phyloP scores from a whole-genome alignment of 192 early-diverging fungal species.

The Kappamyces sp. region DNA sequence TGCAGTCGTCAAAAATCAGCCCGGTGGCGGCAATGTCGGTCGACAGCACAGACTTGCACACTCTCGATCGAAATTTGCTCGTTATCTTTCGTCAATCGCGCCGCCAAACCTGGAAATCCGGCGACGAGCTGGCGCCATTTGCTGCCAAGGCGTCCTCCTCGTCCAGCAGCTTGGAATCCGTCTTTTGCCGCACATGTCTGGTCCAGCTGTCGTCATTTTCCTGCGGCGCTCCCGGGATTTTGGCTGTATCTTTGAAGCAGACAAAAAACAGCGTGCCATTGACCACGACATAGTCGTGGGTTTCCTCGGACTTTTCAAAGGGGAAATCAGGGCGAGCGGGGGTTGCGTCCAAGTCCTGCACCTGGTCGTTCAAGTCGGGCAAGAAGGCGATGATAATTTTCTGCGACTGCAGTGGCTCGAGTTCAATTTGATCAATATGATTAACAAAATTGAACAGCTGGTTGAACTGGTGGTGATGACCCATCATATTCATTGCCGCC shows the following conservation, averaged over 20 bases:
- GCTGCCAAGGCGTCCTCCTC: conserved; percentile 9
- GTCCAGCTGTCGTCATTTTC: not conserved
- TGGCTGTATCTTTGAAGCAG: conserved; percentile 45
- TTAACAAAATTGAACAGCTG: conserved; percentile 93
- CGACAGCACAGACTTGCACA: conserved; percentile 85
- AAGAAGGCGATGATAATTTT: conserved; percentile 77
- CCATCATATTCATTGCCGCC: conserved; percentile 30
- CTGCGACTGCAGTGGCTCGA: conserved; percentile 60
- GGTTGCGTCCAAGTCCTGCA: conserved; percentile 25
- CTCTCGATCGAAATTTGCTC: conserved; percentile 73
- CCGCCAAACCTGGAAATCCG: conserved; percentile 9
- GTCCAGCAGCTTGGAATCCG: conserved; percentile 4
- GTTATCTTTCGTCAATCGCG: conserved; percentile 32
- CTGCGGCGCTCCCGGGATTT: not conserved
- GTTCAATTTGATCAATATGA: conserved; percentile 61
- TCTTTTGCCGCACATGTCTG: not conserved
- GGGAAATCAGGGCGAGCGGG: conserved; percentile 21
- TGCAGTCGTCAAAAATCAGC: conserved; percentile 90
- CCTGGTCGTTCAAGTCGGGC: conserved; percentile 46
- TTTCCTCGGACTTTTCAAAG: conserved; percentile 48
- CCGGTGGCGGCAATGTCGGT: conserved; percentile 90
- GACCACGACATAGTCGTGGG: conserved; percentile 65
- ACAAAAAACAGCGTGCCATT: conserved; percentile 82
- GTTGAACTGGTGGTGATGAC: conserved; percentile 63
- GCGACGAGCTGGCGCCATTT: conserved; percentile 1